A percentile compares a stretch with the other conserved stretches of the same genome.
Conservation (phyloP, 208 protist genomes). For the Wallacemonas sp. region DNA sequence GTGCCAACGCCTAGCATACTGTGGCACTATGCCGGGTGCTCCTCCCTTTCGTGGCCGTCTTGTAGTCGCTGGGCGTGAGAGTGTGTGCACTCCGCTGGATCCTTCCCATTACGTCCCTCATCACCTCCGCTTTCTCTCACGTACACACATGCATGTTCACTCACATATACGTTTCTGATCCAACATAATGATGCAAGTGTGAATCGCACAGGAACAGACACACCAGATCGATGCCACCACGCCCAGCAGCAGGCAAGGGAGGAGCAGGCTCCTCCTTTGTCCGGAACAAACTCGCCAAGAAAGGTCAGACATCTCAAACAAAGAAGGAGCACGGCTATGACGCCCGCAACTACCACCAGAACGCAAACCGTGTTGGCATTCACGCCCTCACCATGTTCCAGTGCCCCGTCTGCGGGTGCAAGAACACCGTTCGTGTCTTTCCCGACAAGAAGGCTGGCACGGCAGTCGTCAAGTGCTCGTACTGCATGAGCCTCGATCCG, state of each 20-base stretch:
- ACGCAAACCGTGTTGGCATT: constrained; percentile 56
- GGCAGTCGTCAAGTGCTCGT: constrained; percentile 66
- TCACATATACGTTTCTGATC: too few species aligned
- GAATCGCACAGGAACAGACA: too few species aligned
- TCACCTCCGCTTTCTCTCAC: too few species aligned
- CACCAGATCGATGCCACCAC: not conserved
- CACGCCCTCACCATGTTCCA: constrained; percentile 67
- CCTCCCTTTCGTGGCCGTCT: too few species aligned
- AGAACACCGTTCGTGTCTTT: constrained; percentile 68
- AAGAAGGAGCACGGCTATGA: constrained; percentile 47
- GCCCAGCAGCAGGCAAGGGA: not conserved
- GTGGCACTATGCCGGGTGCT: too few species aligned
- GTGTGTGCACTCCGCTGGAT: too few species aligned
- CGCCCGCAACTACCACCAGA: constrained; percentile 53
- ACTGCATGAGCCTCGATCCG: constrained; percentile 62
- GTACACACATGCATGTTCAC: too few species aligned
- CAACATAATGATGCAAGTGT: too few species aligned
- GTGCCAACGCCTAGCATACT: too few species aligned
- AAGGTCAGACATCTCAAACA: constrained; percentile 11
- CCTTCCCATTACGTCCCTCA: too few species aligned
- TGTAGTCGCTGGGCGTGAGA: too few species aligned
- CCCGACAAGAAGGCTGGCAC: constrained; percentile 43
- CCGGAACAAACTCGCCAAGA: constrained; percentile 35
- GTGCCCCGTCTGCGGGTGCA: constrained; percentile 78
- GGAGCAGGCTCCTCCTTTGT: constrained; percentile 14